phyloP scores from a whole-genome alignment of 768 basidiomycete species.

The Mycena metata region DNA sequence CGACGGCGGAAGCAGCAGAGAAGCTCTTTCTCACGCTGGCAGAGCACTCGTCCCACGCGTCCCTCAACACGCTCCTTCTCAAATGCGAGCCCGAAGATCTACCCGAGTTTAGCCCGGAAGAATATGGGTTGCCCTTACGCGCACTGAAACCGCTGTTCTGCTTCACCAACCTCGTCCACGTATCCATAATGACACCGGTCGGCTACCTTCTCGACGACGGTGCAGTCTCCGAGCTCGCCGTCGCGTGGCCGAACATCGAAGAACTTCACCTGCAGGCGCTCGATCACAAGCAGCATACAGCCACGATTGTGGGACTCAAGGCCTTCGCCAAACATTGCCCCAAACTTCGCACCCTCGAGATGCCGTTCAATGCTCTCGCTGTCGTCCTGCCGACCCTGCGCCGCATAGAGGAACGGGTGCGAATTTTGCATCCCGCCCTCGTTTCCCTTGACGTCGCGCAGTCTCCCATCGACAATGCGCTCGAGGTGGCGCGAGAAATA shows the following conservation, averaged over 20 bases:
- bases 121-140: neutral
- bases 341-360: conserved; percentile 1
- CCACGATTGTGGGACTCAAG: neutral
- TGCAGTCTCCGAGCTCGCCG: neutral
- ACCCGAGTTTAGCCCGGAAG: too few relatives aligned
- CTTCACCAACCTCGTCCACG: neutral
- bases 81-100: too few relatives aligned
- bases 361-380: conserved; percentile 4
- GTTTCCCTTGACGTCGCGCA: neutral
- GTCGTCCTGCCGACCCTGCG: neutral
- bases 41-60: neutral
- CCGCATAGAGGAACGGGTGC: too few relatives aligned
- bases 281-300: neutral
- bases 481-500: conserved; percentile 8
- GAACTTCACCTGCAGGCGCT: neutral
- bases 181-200: neutral
- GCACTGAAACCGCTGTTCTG: neutral
- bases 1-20: neutral
- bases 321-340: conserved; percentile 17
- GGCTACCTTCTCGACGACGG: neutral
- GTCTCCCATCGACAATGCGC: neutral
- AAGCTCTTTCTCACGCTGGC: neutral
- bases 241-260: neutral
- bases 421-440: neutral
- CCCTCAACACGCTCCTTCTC: neutral